Base-by-base conservation (phyloP, 495 filamentous ascomycete genomes). In the Umbilicaria muhlenbergii region DNA sequence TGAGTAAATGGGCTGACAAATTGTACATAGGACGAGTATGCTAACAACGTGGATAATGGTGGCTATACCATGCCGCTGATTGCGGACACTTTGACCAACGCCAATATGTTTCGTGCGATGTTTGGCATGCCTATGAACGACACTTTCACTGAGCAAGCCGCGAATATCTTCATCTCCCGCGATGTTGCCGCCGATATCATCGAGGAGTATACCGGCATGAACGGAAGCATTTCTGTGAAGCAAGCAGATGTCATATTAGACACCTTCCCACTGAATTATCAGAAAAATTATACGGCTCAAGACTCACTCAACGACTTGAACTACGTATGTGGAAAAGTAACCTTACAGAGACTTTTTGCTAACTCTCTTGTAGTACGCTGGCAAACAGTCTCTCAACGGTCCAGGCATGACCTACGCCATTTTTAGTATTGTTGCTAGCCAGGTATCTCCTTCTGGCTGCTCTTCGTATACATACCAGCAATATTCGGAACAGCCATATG, bases 41-140 rank as follows among this genome's bases (percentile, higher is more conserved):
- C 80, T 5, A 86, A 87, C 51, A 64, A 75, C 28, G 57, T 81
- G 15, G 69, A 81, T 51, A 81, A 83, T 17, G 77, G 78, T 36
- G 81, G 77, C 18, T 87, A 74, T 53, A 86, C 82, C 1, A 81
- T 82, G 64, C 71, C 78, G 0, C 61, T 81, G 8, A 75, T 83
- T 44, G 74, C 63, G 32, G 62, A 67, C 52, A 80, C 70, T 13
- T 68, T 73, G 46, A 61, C 47, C 5, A 59, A 70, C 40, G 73
- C 77, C 10, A 79, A 78, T 48, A 32, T 51, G 4, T 72, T 81
- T 51, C 74, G 75, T 31, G 47, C 60, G 14, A 55, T 77, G 21
- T 72, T 83, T 49, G 74, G 70, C 17, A 49, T 74, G n/a, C 50
- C 59, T 2, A 47, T 56, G 5, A 71, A 75, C 24, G 48, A 64